Conservation (phyloP, 805 yeast species). For the Spathaspora arborariae region DNA sequence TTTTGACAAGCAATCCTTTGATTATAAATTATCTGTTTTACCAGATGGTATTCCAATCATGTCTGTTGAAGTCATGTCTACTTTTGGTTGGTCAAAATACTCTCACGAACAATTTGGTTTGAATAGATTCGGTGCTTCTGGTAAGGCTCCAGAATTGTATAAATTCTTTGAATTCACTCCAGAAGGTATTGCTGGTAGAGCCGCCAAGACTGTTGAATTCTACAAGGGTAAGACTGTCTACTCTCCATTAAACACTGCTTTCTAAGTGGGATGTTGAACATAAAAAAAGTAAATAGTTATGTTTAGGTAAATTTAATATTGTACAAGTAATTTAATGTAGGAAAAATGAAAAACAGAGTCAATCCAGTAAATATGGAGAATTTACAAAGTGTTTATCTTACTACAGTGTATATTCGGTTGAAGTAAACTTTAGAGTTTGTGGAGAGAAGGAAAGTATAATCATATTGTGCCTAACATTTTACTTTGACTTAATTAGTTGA, state of each 20-base stretch:
- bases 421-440: too few species aligned
- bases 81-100: conserved; percentile 91
- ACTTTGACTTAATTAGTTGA: too few species aligned
- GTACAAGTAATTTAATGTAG: background rate
- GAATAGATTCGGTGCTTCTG: conserved; percentile 95
- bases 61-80: conserved; percentile 90
- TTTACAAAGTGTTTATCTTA: too few species aligned
- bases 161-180: conserved; percentile 85
- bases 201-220: conserved; percentile 70
- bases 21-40: conserved; percentile 79
- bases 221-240: conserved; percentile 71
- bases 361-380: too few species aligned
- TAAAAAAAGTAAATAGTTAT: background rate
- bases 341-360: too few species aligned
- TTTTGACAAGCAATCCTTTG: conserved; percentile 77
- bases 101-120: conserved; percentile 96
- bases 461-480: too few species aligned
- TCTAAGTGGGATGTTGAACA: conserved; percentile 33
- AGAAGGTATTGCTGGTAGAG: conserved; percentile 88
- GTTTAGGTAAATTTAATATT: background rate
- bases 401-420: too few species aligned
- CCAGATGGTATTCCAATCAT: conserved; percentile 93
- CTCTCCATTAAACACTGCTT: conserved; percentile 81
- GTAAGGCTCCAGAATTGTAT: conserved; percentile 80
- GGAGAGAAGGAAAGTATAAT: too few species aligned